Evolutionary conservation across 305 asterid species (phyloP).

Genomic region (Fraxinus velutina): DNA sequence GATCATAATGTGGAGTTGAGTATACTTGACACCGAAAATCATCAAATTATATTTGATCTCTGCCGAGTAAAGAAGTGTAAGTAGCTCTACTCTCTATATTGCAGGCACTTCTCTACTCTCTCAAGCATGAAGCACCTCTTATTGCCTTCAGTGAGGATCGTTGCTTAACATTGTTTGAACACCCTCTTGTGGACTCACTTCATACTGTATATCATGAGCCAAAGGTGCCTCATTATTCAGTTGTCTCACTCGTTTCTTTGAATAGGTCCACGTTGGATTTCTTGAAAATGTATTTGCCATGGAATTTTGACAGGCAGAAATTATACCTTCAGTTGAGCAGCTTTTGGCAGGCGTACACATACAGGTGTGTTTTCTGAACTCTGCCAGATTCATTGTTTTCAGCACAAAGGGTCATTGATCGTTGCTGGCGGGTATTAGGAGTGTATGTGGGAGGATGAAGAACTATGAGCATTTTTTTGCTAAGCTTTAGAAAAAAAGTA

Average conservation of each 20-base stretch:
- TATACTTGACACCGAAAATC: neutral
- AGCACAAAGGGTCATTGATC: neutral
- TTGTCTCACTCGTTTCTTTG: conserved; percentile 8
- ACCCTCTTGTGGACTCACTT: conserved; percentile 81
- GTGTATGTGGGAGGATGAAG: neutral
- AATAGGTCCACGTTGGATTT: conserved; percentile 16
- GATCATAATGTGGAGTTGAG: neutral
- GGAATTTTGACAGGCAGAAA: conserved; percentile 70
- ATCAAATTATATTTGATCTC: neutral
- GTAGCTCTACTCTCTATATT: conserved; percentile 6
- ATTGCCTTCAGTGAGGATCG: conserved; percentile 80
- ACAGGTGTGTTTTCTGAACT: conserved; percentile 51
- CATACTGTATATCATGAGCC: conserved; percentile 89
- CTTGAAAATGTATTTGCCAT: conserved; percentile 21
- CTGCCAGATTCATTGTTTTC: conserved; percentile 1
- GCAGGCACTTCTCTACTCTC: conserved; percentile 83
- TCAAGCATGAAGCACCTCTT: conserved; percentile 68
- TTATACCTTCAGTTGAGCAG: conserved; percentile 78
- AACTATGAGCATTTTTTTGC: neutral
- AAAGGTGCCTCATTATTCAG: conserved; percentile 47
- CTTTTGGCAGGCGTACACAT: conserved; percentile 59
- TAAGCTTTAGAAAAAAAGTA: neutral
- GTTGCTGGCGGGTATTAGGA: neutral
- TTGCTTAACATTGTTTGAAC: conserved; percentile 80
- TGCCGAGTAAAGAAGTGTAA: neutral